Evolutionary conservation across 1,284 basidiomycete genomes (phyloP).

Genomic region (Fomitiporia mediterranea): DNA sequence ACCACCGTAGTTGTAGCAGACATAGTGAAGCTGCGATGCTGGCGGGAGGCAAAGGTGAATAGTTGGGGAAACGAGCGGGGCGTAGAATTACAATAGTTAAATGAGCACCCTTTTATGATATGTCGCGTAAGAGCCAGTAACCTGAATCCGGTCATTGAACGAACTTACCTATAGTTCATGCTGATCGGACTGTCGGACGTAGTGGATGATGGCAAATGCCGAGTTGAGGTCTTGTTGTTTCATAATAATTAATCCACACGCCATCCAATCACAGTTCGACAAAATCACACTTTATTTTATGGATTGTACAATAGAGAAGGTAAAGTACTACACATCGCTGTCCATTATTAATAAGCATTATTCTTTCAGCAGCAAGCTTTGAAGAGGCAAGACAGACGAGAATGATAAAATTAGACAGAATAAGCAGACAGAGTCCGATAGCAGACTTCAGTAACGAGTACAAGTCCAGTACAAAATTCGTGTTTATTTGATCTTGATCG

Average conservation of each 20-base stretch:
- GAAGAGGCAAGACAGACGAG: background rate
- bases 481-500: slow-evolving; percentile 33
- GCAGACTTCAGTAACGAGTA: background rate
- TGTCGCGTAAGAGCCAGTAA: slow-evolving; percentile 1
- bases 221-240: background rate
- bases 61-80: slow-evolving; percentile 13
- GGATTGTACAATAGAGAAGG: background rate
- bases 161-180: slow-evolving; percentile 6
- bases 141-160: slow-evolving; percentile 11
- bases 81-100: slow-evolving; percentile 20
- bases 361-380: background rate
- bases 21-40: slow-evolving; percentile 1
- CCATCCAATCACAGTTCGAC: background rate
- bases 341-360: background rate
- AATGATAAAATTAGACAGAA: background rate
- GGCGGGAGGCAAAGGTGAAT: background rate
- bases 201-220: slow-evolving; percentile 11
- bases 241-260: background rate
- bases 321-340: background rate
- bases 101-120: slow-evolving; percentile 1
- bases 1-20: slow-evolving; percentile 47
- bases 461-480: background rate
- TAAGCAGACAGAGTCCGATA: too few relatives aligned
- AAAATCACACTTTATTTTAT: background rate
- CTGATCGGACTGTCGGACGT: background rate